phyloP scores from a whole-genome alignment of 768 basidiomycete species.

The Coprinopsis marcescibilis region DNA sequence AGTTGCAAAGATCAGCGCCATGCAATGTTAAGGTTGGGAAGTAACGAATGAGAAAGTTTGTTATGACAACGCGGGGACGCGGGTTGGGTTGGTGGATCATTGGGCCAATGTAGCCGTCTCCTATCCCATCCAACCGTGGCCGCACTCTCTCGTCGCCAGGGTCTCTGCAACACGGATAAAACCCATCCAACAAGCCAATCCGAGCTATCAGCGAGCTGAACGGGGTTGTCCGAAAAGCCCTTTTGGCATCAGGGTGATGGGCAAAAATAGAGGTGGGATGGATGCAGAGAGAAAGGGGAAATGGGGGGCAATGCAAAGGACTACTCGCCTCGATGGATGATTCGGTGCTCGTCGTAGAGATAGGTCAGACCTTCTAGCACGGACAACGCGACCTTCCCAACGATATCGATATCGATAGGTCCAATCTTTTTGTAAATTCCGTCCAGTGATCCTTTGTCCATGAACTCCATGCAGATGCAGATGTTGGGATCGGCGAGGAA shows the following conservation, averaged over 20 bases:
- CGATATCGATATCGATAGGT: slow-evolving; percentile 86
- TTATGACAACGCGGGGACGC: slow-evolving; percentile 16
- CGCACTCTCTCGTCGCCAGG: too few species aligned
- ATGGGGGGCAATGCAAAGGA: background rate
- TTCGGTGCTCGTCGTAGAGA: slow-evolving; percentile 94
- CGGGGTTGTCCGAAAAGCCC: too few species aligned
- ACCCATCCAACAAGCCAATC: too few species aligned
- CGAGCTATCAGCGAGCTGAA: too few species aligned
- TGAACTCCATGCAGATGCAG: slow-evolving; percentile 97
- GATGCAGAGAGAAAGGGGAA: slow-evolving; percentile 3
- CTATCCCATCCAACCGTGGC: too few species aligned
- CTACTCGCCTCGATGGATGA: slow-evolving; percentile 91
- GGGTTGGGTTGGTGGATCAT: slow-evolving; percentile 4
- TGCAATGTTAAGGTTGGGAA: background rate
- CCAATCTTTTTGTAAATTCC: slow-evolving; percentile 96
- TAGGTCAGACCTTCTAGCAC: slow-evolving; percentile 95
- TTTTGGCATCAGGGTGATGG: too few species aligned
- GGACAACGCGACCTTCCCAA: slow-evolving; percentile 90
- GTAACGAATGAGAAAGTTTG: slow-evolving; percentile 12
- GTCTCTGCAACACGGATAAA: too few species aligned
- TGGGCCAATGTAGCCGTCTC: background rate
- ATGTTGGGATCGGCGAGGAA: slow-evolving; percentile 97
- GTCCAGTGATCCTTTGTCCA: slow-evolving; percentile 93
- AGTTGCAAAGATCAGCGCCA: slow-evolving; percentile 5
- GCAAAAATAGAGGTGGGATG: too few species aligned